Base-by-base conservation (phyloP, 352 stramenopile species). In the Pythium phragmiticola region DNA sequence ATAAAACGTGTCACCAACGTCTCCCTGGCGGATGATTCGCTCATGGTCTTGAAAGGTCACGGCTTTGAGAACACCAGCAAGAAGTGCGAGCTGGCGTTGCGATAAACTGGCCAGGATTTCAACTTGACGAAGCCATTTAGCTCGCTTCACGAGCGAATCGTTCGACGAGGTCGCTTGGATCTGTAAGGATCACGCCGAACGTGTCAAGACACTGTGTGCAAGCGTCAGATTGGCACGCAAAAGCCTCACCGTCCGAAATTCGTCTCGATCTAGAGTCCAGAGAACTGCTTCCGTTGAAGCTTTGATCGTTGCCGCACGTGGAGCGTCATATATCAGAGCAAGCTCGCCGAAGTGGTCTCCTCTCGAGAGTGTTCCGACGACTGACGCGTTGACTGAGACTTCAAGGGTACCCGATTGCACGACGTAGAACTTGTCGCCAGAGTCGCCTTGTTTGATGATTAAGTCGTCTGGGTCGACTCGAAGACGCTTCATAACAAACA, bases 351-450 rank as follows among this genome's bases (percentile, higher is more conserved):
- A 98, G 63, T 92, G 77, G 39, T 88, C 80, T 13, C 78, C 82
- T 1, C 77, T 66, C 3, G 71, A 72, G 16, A 92, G 71, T 50
- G 74, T 78, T 1, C 82, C 82, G 4, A 92, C 78, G 16, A 82
- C 69, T 16, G 70, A 60, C 5, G 57, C 63, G 63, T 92, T 92
- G 51, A 92, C 82, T n/a, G 86, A 78, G 16, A 88, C 81, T 45
- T 92, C 82, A 5, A 89, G 77, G 9, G 70, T 83, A 7, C 82
- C 82, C 4, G 56, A 61, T 53, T 92, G 79, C 34, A 92, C 68
- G 39, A 92, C 81, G 75, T 98, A 98, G 56, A 99, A 98, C 64
- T 94, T 78, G 70, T 98, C 88, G 46, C 94, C 95, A 0, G 88
- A 74, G 60, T 96, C 90, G 12, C 93, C 91, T 66, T 98, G 92